These are phyloP conservation scores for Tagetes erecta DNA, from an alignment of 129 eudicot genomes.

Conservation along the genomic window DNA sequence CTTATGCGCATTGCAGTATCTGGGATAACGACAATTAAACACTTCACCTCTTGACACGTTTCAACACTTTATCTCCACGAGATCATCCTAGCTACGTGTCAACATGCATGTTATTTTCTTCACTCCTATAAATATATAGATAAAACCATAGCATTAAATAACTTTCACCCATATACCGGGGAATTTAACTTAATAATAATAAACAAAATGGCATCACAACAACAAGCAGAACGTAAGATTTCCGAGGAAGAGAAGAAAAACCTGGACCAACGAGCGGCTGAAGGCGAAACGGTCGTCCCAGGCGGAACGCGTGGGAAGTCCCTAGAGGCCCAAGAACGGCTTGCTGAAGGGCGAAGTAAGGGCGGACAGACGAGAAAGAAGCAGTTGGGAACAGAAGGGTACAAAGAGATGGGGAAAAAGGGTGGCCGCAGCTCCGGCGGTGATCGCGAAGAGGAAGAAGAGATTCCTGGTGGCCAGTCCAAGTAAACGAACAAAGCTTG, in stretches of 20 bases:
- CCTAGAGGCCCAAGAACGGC: slow-evolving; percentile 41
- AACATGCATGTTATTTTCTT: slow-evolving; percentile 25
- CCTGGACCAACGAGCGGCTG: slow-evolving; percentile 38
- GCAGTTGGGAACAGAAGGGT: slow-evolving; percentile 48
- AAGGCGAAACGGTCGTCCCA: slow-evolving; percentile 37
- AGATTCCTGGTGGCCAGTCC: background rate
- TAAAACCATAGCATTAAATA: too few relatives aligned
- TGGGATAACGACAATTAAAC: slow-evolving; percentile 22
- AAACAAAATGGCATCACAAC: slow-evolving; percentile 35
- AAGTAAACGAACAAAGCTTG: too few relatives aligned
- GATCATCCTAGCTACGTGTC: slow-evolving; percentile 33
- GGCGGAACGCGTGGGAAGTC: slow-evolving; percentile 36
- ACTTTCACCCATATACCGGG: too few relatives aligned
- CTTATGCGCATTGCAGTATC: background rate
- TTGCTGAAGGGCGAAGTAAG: slow-evolving; percentile 39
- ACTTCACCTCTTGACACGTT: slow-evolving; percentile 21
- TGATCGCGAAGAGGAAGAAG: slow-evolving; percentile 34
- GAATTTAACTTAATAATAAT: too few relatives aligned
- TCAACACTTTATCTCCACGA: background rate
- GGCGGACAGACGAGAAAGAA: slow-evolving; percentile 50
- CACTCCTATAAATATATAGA: background rate
- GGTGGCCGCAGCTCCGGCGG: slow-evolving; percentile 43
- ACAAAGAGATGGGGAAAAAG: slow-evolving; percentile 50
- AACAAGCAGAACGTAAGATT: slow-evolving; percentile 25
- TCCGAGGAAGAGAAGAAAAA: slow-evolving; percentile 35